Percentiles rank a stretch among this genome's conserved stretches.
These are phyloP conservation scores for Monilinia fructicola DNA, from an alignment of 2,329 filamentous ascomycete genomes.

Conservation along the genomic window DNA sequence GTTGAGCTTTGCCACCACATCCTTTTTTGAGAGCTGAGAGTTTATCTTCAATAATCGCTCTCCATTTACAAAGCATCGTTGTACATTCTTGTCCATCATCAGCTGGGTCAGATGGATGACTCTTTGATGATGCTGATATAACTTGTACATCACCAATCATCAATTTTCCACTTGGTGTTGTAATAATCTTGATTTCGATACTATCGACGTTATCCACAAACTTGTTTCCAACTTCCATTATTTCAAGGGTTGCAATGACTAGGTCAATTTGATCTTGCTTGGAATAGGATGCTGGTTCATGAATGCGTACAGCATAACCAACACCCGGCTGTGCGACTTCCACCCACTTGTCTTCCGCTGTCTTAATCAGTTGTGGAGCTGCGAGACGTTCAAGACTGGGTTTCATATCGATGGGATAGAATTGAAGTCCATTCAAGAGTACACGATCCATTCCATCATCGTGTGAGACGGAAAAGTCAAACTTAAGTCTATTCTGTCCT, in stretches of 20 bases:
- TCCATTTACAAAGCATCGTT: slow-evolving; percentile 56
- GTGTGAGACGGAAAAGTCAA: slow-evolving; percentile 56
- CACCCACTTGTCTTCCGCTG: slow-evolving; percentile 32
- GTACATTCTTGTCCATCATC: slow-evolving; percentile 43
- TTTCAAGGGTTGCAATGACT: slow-evolving; percentile 55
- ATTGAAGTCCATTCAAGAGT: slow-evolving; percentile 58
- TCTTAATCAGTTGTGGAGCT: slow-evolving; percentile 49
- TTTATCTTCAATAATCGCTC: slow-evolving; percentile 50
- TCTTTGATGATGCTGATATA: slow-evolving; percentile 33
- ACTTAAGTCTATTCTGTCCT: slow-evolving; percentile 44
- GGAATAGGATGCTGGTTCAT: slow-evolving; percentile 47
- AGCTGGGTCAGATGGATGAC: slow-evolving; percentile 32
- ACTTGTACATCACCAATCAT: slow-evolving; percentile 52
- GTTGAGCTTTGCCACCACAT: slow-evolving; percentile 31
- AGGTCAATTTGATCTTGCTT: slow-evolving; percentile 53
- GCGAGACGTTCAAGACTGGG: slow-evolving; percentile 45
- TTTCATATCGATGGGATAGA: slow-evolving; percentile 51
- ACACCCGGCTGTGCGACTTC: slow-evolving; percentile 35
- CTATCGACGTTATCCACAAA: slow-evolving; percentile 55
- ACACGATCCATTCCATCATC: slow-evolving; percentile 48
- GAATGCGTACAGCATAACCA: slow-evolving; percentile 37
- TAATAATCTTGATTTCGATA: slow-evolving; percentile 62
- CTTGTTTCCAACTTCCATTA: slow-evolving; percentile 58
- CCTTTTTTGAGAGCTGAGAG: slow-evolving; percentile 44
- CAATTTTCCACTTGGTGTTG: slow-evolving; percentile 55